A percentile compares a stretch with the other conserved stretches of the same genome.
phyloP scores from a whole-genome alignment of 164 flowering plant genomes.

The Buxus sempervirens region DNA sequence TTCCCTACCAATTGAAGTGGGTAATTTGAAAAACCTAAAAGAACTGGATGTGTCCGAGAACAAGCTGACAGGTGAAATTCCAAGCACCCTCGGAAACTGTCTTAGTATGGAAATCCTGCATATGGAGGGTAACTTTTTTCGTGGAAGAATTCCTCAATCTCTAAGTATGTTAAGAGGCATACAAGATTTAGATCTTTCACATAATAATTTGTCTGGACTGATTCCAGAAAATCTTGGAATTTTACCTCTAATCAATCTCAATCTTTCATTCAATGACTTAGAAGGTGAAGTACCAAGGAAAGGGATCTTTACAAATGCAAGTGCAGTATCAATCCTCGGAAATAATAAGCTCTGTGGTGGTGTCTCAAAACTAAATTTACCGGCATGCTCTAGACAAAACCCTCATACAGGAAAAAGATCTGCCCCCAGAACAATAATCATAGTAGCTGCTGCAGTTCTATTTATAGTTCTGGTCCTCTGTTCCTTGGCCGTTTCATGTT shows the following conservation, averaged over 20 bases:
- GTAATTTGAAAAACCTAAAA: slow-evolving; percentile 11
- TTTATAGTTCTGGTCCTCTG: slow-evolving; percentile 1
- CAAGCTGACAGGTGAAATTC: slow-evolving; percentile 19
- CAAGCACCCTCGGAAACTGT: slow-evolving; percentile 8
- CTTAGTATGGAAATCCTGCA: background rate
- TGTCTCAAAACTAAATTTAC: slow-evolving; percentile 5
- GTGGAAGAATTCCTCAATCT: slow-evolving; percentile 11
- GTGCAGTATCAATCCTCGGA: slow-evolving; percentile 5
- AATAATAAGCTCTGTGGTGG: slow-evolving; percentile 23
- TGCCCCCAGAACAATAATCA: background rate
- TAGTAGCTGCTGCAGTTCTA: background rate
- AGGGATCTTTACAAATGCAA: slow-evolving; percentile 8
- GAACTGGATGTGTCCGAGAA: slow-evolving; percentile 17
- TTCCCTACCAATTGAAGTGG: slow-evolving; percentile 15
- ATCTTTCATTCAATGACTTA: slow-evolving; percentile 16
- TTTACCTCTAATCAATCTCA: background rate
- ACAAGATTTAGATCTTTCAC: slow-evolving; percentile 11
- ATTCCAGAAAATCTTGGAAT: slow-evolving; percentile 6
- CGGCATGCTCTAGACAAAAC: slow-evolving; percentile 1
- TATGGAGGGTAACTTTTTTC: slow-evolving; percentile 13
- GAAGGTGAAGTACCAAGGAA: slow-evolving; percentile 14
- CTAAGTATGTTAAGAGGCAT: slow-evolving; percentile 5
- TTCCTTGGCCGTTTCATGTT: slow-evolving; percentile 3
- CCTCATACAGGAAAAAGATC: background rate
- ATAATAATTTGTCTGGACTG: slow-evolving; percentile 11